A percentile compares a stretch with the other conserved stretches of the same genome.
These are phyloP conservation scores for Podila horticola DNA, from an alignment of 192 early-diverging fungal species.

Conservation along the genomic window DNA sequence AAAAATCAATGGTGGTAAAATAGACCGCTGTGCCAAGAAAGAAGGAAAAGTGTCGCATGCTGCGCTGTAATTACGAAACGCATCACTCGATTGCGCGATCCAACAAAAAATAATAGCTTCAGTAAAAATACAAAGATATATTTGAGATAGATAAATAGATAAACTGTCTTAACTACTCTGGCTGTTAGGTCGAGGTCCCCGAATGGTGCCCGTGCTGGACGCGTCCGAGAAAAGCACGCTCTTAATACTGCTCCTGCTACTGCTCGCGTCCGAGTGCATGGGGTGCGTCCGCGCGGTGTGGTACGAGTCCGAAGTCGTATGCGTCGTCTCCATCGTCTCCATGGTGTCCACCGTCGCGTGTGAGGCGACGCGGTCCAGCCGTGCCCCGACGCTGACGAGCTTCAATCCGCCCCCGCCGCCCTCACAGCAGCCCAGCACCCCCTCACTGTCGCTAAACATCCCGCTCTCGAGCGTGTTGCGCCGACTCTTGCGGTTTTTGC, in stretches of 20 bases:
- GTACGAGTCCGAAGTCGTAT: slow-evolving; percentile 7
- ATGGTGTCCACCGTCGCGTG: slow-evolving; percentile 1
- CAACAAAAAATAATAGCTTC: background rate
- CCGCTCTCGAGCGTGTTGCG: slow-evolving; percentile 1
- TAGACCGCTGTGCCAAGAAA: too few species aligned
- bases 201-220: slow-evolving; percentile 6
- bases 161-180: background rate
- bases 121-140: background rate
- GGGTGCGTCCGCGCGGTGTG: slow-evolving; percentile 15
- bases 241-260: background rate
- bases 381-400: slow-evolving; percentile 18
- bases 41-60: too few species aligned
- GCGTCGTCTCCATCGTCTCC: slow-evolving; percentile 2
- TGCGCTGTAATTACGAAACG: background rate
- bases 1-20: too few species aligned
- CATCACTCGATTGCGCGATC: too few species aligned
- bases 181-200: background rate
- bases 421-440: slow-evolving; percentile 19
- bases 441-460: slow-evolving; percentile 18
- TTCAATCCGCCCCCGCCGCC: slow-evolving; percentile 46
- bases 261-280: background rate
- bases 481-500: slow-evolving; percentile 5
- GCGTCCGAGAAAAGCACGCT: background rate
- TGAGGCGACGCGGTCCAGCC: slow-evolving; percentile 5
- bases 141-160: background rate